Conservation (phyloP, 2,329 filamentous ascomycete species). For the Paecilomyces fulvus region DNA sequence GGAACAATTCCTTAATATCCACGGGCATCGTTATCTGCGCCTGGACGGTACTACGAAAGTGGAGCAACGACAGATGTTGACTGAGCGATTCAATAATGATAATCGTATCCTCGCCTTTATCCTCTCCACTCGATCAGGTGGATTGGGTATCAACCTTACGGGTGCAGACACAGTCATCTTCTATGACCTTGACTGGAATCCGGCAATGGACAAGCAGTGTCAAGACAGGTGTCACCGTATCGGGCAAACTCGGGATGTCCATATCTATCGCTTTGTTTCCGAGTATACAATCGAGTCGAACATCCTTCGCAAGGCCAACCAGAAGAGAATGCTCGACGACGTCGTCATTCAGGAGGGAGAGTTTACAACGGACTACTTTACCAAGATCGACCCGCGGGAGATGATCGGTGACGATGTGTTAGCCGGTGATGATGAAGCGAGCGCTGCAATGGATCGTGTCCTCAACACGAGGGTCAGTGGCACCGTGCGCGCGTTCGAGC, state of each 20-base stretch:
- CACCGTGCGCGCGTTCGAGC: slow-evolving; percentile 68
- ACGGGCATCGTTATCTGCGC: slow-evolving; percentile 92
- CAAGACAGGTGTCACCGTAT: slow-evolving; percentile 97
- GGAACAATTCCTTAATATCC: slow-evolving; percentile 95
- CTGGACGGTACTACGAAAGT: slow-evolving; percentile 95
- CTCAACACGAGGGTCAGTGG: slow-evolving; percentile 60
- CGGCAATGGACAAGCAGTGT: slow-evolving; percentile 98
- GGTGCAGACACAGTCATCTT: slow-evolving; percentile 98
- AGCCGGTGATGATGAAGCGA: slow-evolving; percentile 63
- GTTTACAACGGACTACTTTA: slow-evolving; percentile 95
- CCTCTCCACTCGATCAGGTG: slow-evolving; percentile 85
- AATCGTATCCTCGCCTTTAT: slow-evolving; percentile 90
- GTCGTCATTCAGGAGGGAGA: slow-evolving; percentile 97
- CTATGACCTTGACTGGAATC: slow-evolving; percentile 99
- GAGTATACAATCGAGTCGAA: slow-evolving; percentile 97
- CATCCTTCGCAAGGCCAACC: slow-evolving; percentile 89
- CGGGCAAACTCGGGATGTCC: slow-evolving; percentile 92
- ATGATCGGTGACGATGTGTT: slow-evolving; percentile 54
- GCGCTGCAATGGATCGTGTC: slow-evolving; percentile 77
- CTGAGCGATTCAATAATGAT: slow-evolving; percentile 95
- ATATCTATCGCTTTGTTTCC: slow-evolving; percentile 91
- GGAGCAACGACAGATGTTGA: slow-evolving; percentile 89
- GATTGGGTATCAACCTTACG: slow-evolving; percentile 90
- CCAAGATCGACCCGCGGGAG: slow-evolving; percentile 62
- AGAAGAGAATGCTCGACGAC: slow-evolving; percentile 96